These are phyloP conservation scores for Chrysoporthe deuterocubensis DNA, from an alignment of 2,329 filamentous ascomycete species.

Conservation along the genomic window DNA sequence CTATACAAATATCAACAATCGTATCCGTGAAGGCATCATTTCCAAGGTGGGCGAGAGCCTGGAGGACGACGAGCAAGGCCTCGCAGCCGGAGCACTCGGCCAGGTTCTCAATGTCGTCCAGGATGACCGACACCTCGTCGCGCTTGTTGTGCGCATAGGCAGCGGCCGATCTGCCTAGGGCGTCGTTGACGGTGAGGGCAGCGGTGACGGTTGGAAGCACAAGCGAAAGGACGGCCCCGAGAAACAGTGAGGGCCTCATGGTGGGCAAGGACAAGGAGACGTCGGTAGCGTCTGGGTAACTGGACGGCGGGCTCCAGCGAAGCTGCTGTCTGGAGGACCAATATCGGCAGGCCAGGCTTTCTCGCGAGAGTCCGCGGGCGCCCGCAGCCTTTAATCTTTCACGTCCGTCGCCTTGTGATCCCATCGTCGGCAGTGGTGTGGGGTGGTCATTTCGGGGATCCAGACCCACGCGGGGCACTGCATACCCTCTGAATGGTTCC, in stretches of 20 bases:
- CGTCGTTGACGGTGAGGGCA: constrained; percentile 21
- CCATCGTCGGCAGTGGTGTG: too few relatives aligned
- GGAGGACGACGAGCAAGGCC: constrained; percentile 21
- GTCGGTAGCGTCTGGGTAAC: background rate
- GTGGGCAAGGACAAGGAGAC: background rate
- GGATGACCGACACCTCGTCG: constrained; percentile 17
- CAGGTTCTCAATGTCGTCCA: constrained; percentile 24
- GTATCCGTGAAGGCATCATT: constrained; percentile 43
- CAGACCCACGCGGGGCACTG: background rate
- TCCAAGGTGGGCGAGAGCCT: constrained; percentile 23
- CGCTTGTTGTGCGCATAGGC: constrained; percentile 20
- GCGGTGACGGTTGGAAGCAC: constrained; percentile 14
- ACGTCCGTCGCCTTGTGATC: too few relatives aligned
- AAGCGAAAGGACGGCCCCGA: constrained; percentile 6
- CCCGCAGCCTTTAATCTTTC: too few relatives aligned
- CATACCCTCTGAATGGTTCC: background rate
- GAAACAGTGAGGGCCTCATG: constrained; percentile 21
- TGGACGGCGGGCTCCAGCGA: background rate
- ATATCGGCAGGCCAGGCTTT: background rate
- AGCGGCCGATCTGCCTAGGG: constrained; percentile 13
- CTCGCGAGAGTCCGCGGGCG: background rate
- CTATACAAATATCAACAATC: constrained; percentile 40
- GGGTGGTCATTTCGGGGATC: background rate
- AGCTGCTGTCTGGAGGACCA: background rate
- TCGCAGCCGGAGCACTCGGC: constrained; percentile 26